Evolutionary conservation across 345 rosid genomes (phyloP).

Genomic region (Ceriops zippeliana): DNA sequence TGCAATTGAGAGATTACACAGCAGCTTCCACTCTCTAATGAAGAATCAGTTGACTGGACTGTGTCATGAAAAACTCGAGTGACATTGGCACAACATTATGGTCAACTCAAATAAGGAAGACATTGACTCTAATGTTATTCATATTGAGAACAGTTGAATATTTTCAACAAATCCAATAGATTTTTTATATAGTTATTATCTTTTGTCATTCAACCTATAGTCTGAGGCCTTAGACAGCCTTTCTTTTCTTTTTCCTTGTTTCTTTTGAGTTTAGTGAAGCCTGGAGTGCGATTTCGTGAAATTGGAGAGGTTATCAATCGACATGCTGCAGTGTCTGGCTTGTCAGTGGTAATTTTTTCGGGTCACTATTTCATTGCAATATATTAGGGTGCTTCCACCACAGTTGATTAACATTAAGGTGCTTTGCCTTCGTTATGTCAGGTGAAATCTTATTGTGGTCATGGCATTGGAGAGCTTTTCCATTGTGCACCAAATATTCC

Average conservation of each 20-base stretch:
- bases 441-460: constrained; percentile 95
- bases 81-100: too few species aligned
- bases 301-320: constrained; percentile 88
- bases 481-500: constrained; percentile 99
- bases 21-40: too few species aligned
- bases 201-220: neutral
- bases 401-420: neutral
- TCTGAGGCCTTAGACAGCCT: neutral
- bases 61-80: too few species aligned
- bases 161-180: too few species aligned
- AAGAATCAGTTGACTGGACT: too few species aligned
- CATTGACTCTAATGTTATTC: too few species aligned
- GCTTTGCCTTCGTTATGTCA: constrained; percentile 25
- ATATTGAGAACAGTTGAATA: too few species aligned
- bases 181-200: too few species aligned
- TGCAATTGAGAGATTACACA: too few species aligned
- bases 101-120: too few species aligned
- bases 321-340: constrained; percentile 86
- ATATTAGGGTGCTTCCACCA: neutral
- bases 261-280: constrained; percentile 57
- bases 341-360: constrained; percentile 74
- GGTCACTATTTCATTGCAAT: neutral
- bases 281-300: constrained; percentile 92
- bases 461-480: constrained; percentile 95
- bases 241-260: constrained; percentile 11